Conservation (phyloP, 2,329 filamentous ascomycete species). For the Trichoderma endophyticum region DNA sequence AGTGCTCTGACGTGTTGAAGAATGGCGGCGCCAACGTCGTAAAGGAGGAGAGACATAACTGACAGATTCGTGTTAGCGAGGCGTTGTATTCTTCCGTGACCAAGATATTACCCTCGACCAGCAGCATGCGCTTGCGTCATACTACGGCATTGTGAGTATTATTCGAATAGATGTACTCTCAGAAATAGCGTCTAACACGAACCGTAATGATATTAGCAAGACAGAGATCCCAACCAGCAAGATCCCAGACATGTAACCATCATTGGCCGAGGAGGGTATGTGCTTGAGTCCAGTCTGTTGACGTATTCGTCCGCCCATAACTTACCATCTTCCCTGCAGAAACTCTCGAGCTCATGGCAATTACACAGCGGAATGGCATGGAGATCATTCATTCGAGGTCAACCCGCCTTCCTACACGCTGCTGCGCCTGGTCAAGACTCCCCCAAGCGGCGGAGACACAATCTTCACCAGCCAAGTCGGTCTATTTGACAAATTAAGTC, state of each 20-base stretch:
- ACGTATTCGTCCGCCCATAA: rapidly evolving
- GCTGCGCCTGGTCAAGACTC: conserved; percentile 15
- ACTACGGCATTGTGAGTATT: conserved; percentile 18
- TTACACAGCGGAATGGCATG: conserved; percentile 15
- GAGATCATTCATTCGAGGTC: conserved; percentile 16
- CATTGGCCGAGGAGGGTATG: conserved; percentile 19
- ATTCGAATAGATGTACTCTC: neutral
- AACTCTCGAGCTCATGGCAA: conserved; percentile 15
- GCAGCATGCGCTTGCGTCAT: conserved; percentile 36
- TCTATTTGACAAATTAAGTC: conserved; percentile 16
- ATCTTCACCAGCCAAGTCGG: conserved; percentile 17
- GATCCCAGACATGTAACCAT: conserved; percentile 19
- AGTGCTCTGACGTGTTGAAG: neutral
- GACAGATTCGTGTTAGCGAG: conserved; percentile 23
- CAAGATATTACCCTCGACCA: conserved; percentile 37
- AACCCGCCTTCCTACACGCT: conserved; percentile 18
- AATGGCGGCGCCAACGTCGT: neutral
- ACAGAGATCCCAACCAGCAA: conserved; percentile 19
- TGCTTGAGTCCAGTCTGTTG: neutral
- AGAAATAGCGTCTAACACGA: neutral
- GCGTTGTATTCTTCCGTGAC: conserved; percentile 38
- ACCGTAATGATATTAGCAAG: conserved; percentile 1
- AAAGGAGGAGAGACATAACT: neutral
- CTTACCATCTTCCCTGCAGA: neutral
- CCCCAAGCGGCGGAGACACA: conserved; percentile 17